Percentiles rank a stretch among this genome's conserved stretches.
These are phyloP conservation scores for Candolleomyces aberdarensis DNA, from an alignment of 768 basidiomycete genomes.

Conservation along the genomic window DNA sequence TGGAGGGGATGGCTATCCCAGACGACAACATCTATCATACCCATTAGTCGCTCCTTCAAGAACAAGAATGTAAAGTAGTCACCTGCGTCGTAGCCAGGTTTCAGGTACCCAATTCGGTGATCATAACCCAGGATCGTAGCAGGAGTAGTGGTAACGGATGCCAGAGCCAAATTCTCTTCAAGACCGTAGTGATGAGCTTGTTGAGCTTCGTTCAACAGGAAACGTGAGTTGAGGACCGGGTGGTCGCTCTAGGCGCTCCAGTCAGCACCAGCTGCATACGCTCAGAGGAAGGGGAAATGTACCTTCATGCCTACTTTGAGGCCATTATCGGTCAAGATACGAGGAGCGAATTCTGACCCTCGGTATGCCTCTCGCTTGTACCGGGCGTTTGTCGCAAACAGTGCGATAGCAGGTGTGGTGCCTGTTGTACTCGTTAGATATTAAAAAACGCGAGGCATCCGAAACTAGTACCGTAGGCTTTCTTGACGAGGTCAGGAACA, in stretches of 20 bases:
- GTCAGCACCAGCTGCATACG: neutral
- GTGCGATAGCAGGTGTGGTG: constrained; percentile 61
- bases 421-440: constrained; percentile 34
- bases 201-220: constrained; percentile 74
- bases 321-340: constrained; percentile 63
- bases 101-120: constrained; percentile 72
- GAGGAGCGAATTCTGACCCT: constrained; percentile 75
- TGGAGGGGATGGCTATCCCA: constrained; percentile 79
- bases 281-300: neutral
- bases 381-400: constrained; percentile 59
- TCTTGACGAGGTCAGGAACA: constrained; percentile 79
- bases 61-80: neutral
- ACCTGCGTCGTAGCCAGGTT: constrained; percentile 70
- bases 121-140: constrained; percentile 68
- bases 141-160: constrained; percentile 69
- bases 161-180: constrained; percentile 58
- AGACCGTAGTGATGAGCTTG: constrained; percentile 76
- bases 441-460: neutral
- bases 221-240: constrained; percentile 60
- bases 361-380: constrained; percentile 80
- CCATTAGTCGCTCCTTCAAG: neutral
- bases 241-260: constrained; percentile 51
- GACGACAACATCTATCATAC: constrained; percentile 53
- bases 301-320: constrained; percentile 78
- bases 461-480: constrained; percentile 49